Conservation (phyloP, 108 stramenopile genomes). For the Cylindrotheca fusiformis region DNA sequence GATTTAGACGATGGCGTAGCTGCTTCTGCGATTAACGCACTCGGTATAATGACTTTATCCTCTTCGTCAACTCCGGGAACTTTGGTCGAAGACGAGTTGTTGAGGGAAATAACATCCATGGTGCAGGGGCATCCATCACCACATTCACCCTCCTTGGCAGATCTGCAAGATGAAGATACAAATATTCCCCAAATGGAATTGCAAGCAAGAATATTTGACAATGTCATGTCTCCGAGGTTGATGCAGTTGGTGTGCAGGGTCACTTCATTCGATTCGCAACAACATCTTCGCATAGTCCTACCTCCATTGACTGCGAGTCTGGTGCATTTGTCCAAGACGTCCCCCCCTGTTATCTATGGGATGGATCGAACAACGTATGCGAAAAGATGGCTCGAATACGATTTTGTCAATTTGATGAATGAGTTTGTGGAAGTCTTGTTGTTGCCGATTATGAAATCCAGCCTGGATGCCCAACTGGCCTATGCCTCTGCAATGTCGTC, state of each 20-base stretch:
- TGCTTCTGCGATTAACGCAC: slow-evolving; percentile 49
- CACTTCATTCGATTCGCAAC: slow-evolving; percentile 21
- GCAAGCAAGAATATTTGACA: slow-evolving; percentile 52
- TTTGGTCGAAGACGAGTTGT: slow-evolving; percentile 38
- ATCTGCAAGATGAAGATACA: slow-evolving; percentile 44
- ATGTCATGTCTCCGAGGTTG: slow-evolving; percentile 60
- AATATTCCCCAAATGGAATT: slow-evolving; percentile 41
- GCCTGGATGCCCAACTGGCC: slow-evolving; percentile 8
- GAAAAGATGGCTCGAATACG: slow-evolving; percentile 43
- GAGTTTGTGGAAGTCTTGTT: slow-evolving; percentile 49
- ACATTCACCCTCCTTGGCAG: slow-evolving; percentile 31
- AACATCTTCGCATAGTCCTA: slow-evolving; percentile 38
- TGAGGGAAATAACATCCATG: slow-evolving; percentile 23
- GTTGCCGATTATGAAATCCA: slow-evolving; percentile 37
- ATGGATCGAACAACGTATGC: slow-evolving; percentile 38
- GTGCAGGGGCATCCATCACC: slow-evolving; percentile 17
- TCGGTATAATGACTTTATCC: slow-evolving; percentile 59
- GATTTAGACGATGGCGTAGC: slow-evolving; percentile 70
- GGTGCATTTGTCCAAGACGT: slow-evolving; percentile 50
- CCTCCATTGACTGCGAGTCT: slow-evolving; percentile 57
- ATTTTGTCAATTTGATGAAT: slow-evolving; percentile 32
- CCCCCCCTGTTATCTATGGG: slow-evolving; percentile 21
- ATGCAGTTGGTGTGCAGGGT: slow-evolving; percentile 46
- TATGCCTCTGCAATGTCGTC: slow-evolving; percentile 37
- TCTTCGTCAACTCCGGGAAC: slow-evolving; percentile 24